Percentiles rank a stretch among this genome's conserved stretches.
Conservation (phyloP, 352 stramenopile genomes). For the Globisporangium spiculum region DNA sequence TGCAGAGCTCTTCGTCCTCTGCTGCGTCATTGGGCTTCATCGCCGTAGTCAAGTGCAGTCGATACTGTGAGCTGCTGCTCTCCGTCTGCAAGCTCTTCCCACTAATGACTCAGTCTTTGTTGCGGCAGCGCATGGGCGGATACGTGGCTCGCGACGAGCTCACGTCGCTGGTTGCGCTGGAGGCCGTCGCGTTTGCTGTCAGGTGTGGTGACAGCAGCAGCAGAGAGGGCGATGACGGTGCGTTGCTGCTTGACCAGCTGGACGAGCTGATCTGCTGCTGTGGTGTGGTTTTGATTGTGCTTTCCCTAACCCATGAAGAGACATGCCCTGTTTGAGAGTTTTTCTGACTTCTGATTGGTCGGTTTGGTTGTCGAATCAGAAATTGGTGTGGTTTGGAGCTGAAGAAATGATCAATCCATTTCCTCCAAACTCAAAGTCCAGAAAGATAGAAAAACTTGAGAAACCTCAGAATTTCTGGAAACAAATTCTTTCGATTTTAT, state of each 20-base stretch:
- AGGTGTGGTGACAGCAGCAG: not conserved
- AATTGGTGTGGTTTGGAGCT: too few relatives aligned
- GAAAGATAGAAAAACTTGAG: not conserved
- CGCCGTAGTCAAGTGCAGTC: too few relatives aligned
- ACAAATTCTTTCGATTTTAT: conserved; percentile 4
- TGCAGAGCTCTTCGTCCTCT: not conserved
- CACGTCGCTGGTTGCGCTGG: conserved; percentile 2
- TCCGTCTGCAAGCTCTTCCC: not conserved
- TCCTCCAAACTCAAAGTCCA: not conserved
- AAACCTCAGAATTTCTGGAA: not conserved
- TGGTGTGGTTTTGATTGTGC: too few relatives aligned
- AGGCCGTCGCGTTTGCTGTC: not conserved
- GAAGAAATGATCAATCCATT: too few relatives aligned
- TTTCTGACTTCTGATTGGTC: too few relatives aligned
- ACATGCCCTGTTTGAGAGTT: too few relatives aligned
- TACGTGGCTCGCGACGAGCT: conserved; percentile 3
- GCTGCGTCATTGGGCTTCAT: not conserved
- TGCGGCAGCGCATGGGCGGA: not conserved
- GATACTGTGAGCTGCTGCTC: not conserved
- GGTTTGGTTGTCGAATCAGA: too few relatives aligned
- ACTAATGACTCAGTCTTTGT: not conserved
- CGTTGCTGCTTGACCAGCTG: not conserved
- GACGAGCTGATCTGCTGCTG: not conserved
- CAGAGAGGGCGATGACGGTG: not conserved
- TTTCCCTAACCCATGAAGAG: too few relatives aligned